Conservation (phyloP, 805 yeast genomes). For the Kuraishia molischiana region DNA sequence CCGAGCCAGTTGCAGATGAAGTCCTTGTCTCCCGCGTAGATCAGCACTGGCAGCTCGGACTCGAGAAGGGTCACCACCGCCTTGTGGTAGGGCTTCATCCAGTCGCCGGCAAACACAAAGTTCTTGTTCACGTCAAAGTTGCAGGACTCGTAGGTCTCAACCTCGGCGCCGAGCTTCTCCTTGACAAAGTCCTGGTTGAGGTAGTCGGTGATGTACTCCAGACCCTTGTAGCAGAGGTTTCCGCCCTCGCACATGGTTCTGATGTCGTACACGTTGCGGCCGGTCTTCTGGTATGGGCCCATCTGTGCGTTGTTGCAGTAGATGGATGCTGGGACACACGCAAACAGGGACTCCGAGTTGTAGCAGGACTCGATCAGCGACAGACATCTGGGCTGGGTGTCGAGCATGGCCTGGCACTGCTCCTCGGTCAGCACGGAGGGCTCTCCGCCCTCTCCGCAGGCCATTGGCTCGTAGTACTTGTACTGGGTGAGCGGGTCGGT, state of each 20-base stretch:
- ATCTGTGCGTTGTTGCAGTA: conserved; percentile 54
- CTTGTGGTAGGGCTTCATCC: conserved; percentile 55
- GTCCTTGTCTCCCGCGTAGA: conserved; percentile 94
- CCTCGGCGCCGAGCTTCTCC: conserved; percentile 46
- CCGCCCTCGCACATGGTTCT: conserved; percentile 38
- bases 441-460: conserved; percentile 85
- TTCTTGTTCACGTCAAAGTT: conserved; percentile 38
- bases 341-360: conserved; percentile 41
- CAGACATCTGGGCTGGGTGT: conserved; percentile 55
- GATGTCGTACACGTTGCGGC: conserved; percentile 57
- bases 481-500: conserved; percentile 79
- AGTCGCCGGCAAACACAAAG: conserved; percentile 52
- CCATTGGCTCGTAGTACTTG: conserved; percentile 82
- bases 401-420: conserved; percentile 57
- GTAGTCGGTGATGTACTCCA: conserved; percentile 39
- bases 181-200: conserved; percentile 45
- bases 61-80: conserved; percentile 51
- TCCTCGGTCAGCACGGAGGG: conserved; percentile 63
- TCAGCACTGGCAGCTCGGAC: conserved; percentile 64
- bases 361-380: conserved; percentile 59
- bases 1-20: conserved; percentile 92
- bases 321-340: conserved; percentile 56
- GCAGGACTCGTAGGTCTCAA: conserved; percentile 39
- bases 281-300: conserved; percentile 48
- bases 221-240: conserved; percentile 41